Base-by-base conservation (phyloP, 2,329 filamentous ascomycete species). In the Rugonectria rugulosa region DNA sequence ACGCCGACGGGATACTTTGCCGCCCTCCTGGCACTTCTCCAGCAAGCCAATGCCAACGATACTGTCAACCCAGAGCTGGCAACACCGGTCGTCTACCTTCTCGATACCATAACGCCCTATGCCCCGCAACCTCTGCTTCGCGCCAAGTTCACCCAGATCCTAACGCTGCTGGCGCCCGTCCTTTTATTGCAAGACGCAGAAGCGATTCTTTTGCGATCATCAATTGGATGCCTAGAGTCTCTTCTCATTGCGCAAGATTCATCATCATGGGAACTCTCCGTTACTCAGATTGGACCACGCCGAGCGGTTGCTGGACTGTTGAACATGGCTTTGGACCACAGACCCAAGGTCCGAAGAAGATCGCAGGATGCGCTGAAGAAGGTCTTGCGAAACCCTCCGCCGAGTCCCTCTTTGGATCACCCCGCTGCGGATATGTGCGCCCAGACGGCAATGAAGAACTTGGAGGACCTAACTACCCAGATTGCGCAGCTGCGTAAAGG, bases 361-460 rank as follows among this genome's bases (percentile, higher is more conserved):
- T 92, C 95, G 6, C 91, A 96, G 73, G 94, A 98, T 70, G 92
- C 93, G 3, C 75, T 99, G 63, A 87, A 88, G 48, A 90, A 88
- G 61, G 87, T 99, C 5, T 82, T 99, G 54, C 88, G 88, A 73
- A 89, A 87, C 58, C 91, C 92, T 8, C 95, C 95, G 0, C 93
- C 94, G 1, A 97, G 91, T 61, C 95, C 95, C 2, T 93, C 91
- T 4, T 77, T 97, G 57, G 95, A 99, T 64, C 95, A 99, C 71
- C 95, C 95, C 2, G 95, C 92, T 21, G 90, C 94, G 41, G 93
- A 97, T 71, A 94, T 98, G 87, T 98, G 94, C 76, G 95, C 95
- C 15, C 91, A 97, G 74, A 93, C 90, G 21, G 91, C 92, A 19
- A 82, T 97, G 76, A 87, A 87, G 74, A 92, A 88, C 72, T 78